Evolutionary conservation across 2,329 filamentous ascomycete species (phyloP), one percentile per base, ranked within the genome.

Genomic region (Trichoderma sp.): DNA sequence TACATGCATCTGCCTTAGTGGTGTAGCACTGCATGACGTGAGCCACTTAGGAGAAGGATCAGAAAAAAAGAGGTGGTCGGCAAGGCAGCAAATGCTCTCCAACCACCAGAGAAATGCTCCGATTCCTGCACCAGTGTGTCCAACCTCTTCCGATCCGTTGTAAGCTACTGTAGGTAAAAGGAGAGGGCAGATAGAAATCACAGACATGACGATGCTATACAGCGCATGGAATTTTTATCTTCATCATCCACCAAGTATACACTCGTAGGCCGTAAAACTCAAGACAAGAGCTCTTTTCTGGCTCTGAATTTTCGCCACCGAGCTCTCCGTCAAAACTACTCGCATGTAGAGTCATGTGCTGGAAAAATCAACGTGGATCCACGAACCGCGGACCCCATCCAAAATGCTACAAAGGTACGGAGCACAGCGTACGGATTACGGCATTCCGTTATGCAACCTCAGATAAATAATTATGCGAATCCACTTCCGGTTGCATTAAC

Each of bases 1-100:
- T 47, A 24, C 61, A 65, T 71, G 47, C 65, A 18, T 68, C 51
- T 36, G 51, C 56, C 56, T 60, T 34, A 14, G 57, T 32, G 18
- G 6, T 63, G 69, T 63, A 63, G 47, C 70, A 68, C 64, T 72
- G 57, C 70, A 72, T 72, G 65, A 47, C 32, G 58, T 64, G 47
- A 69, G 63, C 36, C 53, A 32, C 43, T 56, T 21, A 32, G 18
- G 57, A 51, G 39, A 28, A 47, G 56, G 47, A 21, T 26, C 18
- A 7, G n/a, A 47, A 32, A 68, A 53, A 47, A 39, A 57, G 39
- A 39, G 63, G 70, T 68, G 70, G 39, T 26, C 24, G 70, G 57
- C 53, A 18, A 72, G 57, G 39, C 43, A 34, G 15, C 32, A 62
- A 63, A 21, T 18, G 47, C 43, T 51, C 58, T 51, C 58, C 47